A percentile compares a stretch with the other conserved stretches of the same genome.
Conservation (phyloP, 2,329 filamentous ascomycete genomes). For the Ophiocordyceps camponoti-leonardi region DNA sequence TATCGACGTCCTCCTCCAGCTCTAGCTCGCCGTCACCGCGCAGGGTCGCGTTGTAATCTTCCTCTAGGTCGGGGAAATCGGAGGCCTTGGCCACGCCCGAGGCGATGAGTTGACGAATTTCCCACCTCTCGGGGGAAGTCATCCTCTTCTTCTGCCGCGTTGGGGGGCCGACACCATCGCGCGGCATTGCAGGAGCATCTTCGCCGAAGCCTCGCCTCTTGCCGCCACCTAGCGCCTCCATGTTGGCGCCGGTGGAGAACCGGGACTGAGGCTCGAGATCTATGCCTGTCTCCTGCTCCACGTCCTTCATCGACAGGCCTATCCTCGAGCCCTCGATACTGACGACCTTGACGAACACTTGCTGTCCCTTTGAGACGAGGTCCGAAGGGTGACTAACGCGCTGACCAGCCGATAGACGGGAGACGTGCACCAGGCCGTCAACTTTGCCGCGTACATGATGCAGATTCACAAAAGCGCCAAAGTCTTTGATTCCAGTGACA, state of each 20-base stretch:
- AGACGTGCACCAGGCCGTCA: constrained; percentile 87
- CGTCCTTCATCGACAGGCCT: constrained; percentile 91
- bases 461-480: constrained; percentile 90
- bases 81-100: constrained; percentile 85
- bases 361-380: constrained; percentile 60
- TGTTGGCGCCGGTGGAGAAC: constrained; percentile 80
- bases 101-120: constrained; percentile 90
- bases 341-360: constrained; percentile 82
- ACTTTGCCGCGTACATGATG: constrained; percentile 73
- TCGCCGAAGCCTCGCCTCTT: constrained; percentile 39
- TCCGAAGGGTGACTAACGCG: constrained; percentile 88
- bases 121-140: constrained; percentile 94
- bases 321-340: constrained; percentile 71
- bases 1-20: constrained; percentile 91
- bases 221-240: constrained; percentile 57
- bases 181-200: constrained; percentile 15
- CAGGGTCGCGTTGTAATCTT: constrained; percentile 79
- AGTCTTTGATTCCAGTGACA: constrained; percentile 86
- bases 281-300: constrained; percentile 74
- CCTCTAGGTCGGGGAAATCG: constrained; percentile 87
- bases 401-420: constrained; percentile 66
- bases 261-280: constrained; percentile 65
- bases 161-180: constrained; percentile 21
- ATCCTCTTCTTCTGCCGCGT: constrained; percentile 68
- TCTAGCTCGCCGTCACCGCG: constrained; percentile 78